phyloP scores from a whole-genome alignment of 1,139 yeast genomes.

The Williopsis jadinii region DNA sequence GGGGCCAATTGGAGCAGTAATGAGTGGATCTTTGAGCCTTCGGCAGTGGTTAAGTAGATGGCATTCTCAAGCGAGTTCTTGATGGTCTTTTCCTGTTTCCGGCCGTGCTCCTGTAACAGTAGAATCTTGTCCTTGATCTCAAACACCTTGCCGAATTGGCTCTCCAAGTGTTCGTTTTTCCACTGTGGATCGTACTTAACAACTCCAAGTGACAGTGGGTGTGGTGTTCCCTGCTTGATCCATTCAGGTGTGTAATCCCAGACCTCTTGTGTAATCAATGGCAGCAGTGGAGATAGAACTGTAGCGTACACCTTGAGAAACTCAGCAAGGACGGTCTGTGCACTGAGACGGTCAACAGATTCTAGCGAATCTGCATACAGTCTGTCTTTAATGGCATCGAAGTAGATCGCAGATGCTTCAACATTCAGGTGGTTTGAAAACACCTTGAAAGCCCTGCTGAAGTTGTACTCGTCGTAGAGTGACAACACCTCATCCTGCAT shows the following conservation, averaged over 20 bases:
- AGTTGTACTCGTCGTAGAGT: conserved; percentile 53
- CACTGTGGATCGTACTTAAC: conserved; percentile 34
- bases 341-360: conserved; percentile 50
- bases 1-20: conserved; percentile 20
- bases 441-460: conserved; percentile 55
- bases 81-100: conserved; percentile 35
- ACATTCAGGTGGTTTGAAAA: conserved; percentile 69
- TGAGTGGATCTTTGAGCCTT: conserved; percentile 5
- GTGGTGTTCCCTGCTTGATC: conserved; percentile 28
- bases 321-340: conserved; percentile 65
- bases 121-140: conserved; percentile 43
- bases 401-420: conserved; percentile 74
- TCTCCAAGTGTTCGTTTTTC: conserved; percentile 22
- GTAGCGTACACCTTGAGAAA: conserved; percentile 57
- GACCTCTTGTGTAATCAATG: conserved; percentile 79
- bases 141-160: conserved; percentile 34
- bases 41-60: conserved; percentile 30
- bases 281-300: conserved; percentile 73
- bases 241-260: conserved; percentile 52
- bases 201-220: conserved; percentile 48
- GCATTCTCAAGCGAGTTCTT: conserved; percentile 63
- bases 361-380: conserved; percentile 59
- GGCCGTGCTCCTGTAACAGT: conserved; percentile 39
- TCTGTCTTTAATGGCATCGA: conserved; percentile 80
- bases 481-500: conserved; percentile 37